Base-by-base conservation (phyloP, 352 stramenopile species). In the Phytopythium delawarense region DNA sequence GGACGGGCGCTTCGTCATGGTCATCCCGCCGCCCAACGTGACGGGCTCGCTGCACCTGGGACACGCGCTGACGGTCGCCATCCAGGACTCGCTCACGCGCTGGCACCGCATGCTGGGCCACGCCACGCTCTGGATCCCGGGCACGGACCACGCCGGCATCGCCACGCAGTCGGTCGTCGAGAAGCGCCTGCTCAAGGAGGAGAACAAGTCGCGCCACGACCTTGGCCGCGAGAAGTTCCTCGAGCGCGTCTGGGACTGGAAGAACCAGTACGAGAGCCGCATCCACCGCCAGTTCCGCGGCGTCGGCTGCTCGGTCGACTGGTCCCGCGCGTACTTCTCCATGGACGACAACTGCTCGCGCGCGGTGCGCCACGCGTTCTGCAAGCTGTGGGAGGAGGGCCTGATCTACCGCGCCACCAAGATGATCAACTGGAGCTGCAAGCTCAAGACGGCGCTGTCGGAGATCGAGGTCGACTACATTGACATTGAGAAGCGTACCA, bases 401-500 rank as follows among this genome's bases (percentile, higher is more conserved):
- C 84, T 99, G 18, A 94, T 99, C 61, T 99, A 99, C 79, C 78
- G 98, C 32, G 96, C 97, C 21, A 99, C 94, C 45, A 88, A 98
- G 53, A 94, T 99, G 72, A 98, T 99, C 72, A 99, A 99, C 87
- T 99, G 98, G 98, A 98, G 93, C 72, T 99, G 95, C 76, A 96
- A 97, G 34, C 85, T 99, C 23, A 99, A 99, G 76, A 98, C 91
- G 15, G 94, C 94, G 30, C 74, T 98, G 39, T 96, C 88, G 30
- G 92, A 98, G 76, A 98, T 99, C 69, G 96, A 99, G 78, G 98
- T 99, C 45, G 98, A 99, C 86, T 98, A 98, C 74, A 92, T 99
- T 61, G 97, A 99, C 66, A 88, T 99, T 64, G 96, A 99, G 57
- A 98, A 97, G 63, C 81, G 91, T 60, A 99, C 96, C 7, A 97